These are phyloP conservation scores for Moricandia arvensis DNA, from an alignment of 345 rosid genomes.

Conservation along the genomic window DNA sequence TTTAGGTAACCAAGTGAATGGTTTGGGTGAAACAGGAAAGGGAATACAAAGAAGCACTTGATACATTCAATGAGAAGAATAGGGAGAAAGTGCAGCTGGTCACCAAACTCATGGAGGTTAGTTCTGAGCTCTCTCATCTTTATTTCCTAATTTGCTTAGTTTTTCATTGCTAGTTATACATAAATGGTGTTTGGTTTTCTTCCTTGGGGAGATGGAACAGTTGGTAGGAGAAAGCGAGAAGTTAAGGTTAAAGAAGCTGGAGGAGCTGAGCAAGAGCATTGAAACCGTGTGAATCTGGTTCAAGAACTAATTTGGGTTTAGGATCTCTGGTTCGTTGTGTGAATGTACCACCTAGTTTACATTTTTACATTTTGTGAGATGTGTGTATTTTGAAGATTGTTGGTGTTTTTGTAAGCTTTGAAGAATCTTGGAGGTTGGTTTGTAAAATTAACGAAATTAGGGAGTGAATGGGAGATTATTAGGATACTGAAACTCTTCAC, in stretches of 20 bases:
- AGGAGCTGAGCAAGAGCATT: constrained; percentile 81
- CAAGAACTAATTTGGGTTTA: constrained; percentile 38
- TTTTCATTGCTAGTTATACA: constrained; percentile 25
- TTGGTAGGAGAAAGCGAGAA: constrained; percentile 82
- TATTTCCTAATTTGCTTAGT: not conserved
- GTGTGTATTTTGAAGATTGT: constrained; percentile 23
- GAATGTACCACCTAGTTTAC: constrained; percentile 47
- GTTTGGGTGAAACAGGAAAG: constrained; percentile 49
- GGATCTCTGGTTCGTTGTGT: constrained; percentile 42
- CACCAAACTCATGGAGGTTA: constrained; percentile 80
- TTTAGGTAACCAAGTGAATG: not conserved
- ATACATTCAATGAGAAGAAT: constrained; percentile 74
- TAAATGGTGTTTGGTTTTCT: constrained; percentile 39
- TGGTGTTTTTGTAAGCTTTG: constrained; percentile 21
- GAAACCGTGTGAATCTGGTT: constrained; percentile 37
- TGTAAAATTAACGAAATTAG: constrained; percentile 39
- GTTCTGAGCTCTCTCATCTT: constrained; percentile 12
- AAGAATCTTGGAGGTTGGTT: constrained; percentile 27
- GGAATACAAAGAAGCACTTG: constrained; percentile 82
- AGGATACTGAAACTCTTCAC: constrained; percentile 31
- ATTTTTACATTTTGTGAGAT: constrained; percentile 21
- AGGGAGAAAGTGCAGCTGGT: constrained; percentile 77
- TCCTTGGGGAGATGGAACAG: constrained; percentile 55
- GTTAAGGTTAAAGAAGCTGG: constrained; percentile 78
- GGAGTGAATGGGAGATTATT: constrained; percentile 33